Base-by-base conservation (phyloP, 371 early-diverging fungal genomes). In the Mucor irregularis region DNA sequence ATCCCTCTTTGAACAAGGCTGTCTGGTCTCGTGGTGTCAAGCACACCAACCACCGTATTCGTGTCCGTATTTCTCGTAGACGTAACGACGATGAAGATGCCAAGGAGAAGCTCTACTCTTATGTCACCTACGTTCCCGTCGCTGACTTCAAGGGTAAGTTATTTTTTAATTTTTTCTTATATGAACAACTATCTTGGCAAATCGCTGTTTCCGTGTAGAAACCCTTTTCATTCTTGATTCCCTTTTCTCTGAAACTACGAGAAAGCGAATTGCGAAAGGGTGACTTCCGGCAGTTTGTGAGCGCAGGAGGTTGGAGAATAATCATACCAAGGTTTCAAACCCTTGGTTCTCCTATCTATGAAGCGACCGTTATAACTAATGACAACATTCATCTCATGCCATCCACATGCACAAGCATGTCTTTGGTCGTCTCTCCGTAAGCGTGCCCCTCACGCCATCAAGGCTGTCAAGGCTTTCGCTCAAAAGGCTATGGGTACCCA, bases 1-100 rank as follows among this genome's bases (percentile, higher is more conserved):
- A 90, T 71, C 81, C 90, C 56, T 67, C 77, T 68, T 80, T 91
- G 60, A 91, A 91, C 88, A 85, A 89, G 82, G 78, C 84, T 62
- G 64, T 91, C 71, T 97, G 97, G 97, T 71, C 83, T 66, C 83
- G 82, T 59, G 97, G 97, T 71, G 83, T 97, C 74, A 93, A 90
- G 88, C 79, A 84, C 56, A 89, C 93, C 38, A 90, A 92, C 64
- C 91, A 89, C 88, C 90, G 96, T 71, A 86, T 97, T 66, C 92
- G 97, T 64, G 88, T 97, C 55, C 92, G 96, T 57, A 74, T 96
- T 58, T 69, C 94, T 67, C 89, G 96, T 74, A 88, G 88, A 80
- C 88, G 95, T 74, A 94, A 93, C 82, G 97, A 97, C 60, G 92
- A 87, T 71, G 95, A 94, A 78, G 86, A 91, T 53, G 91, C 94